Base-by-base conservation (phyloP, 768 basidiomycete genomes). In the Lentinula sp. region DNA sequence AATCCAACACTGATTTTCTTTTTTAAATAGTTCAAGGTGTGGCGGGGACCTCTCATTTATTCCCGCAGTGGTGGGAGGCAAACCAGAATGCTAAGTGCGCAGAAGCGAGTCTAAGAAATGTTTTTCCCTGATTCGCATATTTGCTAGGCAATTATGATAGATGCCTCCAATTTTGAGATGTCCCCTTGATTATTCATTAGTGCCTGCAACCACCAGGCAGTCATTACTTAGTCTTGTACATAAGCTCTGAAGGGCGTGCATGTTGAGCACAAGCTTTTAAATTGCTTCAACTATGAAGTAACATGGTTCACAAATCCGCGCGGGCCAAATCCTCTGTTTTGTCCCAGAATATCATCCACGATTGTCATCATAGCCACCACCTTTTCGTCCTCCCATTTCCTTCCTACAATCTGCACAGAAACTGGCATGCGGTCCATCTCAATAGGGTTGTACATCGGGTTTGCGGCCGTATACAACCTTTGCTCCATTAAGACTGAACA, bases 341-440 rank as follows among this genome's bases (percentile, higher is more conserved):
- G 72, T 2, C 88, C 55, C 36, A 95, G 73, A 3, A 85, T 87
- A 5, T 74, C 70, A 62, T 94, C 91, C 6, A 95, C 76, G 5
- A 94, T 76, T 49, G 76, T 73, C 93, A 95, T 95, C 75, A 94
- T 84, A 41, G 72, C 83, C 41, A 96, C 63, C 5, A 92, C 83
- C 69, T 90, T 91, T 75, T 94, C 92, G 46, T 94, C 92, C 63
- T 91, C 88, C 88, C 88, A 92, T 66, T 77, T 81, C 71, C 74
- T 83, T 1, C 90, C 92, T 1, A 89, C 86, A 35, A 97, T 68
- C 72, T 97, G 94, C 54, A 96, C 79, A 9, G 85, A 86, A 1
- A 96, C 81, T 0, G 94, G 94, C 73, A 95, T 81, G 0, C 93
- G 93, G 23, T 82, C 74, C 81, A 87, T 87, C 63, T 74, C 78